These are phyloP conservation scores for Chrysosporium keratinophilum DNA, from an alignment of 2,329 filamentous ascomycete species.

Conservation along the genomic window DNA sequence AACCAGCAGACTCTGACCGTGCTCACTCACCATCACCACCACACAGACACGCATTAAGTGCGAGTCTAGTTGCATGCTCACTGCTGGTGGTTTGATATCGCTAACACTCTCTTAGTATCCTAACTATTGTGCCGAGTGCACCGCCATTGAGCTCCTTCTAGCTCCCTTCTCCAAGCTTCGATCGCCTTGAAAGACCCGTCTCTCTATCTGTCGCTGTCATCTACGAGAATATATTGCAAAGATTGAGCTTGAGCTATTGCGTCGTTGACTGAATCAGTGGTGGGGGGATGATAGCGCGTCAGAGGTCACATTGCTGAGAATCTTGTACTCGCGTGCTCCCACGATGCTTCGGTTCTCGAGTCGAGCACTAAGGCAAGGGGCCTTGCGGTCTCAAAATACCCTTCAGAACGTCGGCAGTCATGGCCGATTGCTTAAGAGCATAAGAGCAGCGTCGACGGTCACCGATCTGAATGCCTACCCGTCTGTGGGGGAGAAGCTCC, in stretches of 20 bases:
- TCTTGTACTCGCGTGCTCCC: neutral
- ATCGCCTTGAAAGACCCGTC: neutral
- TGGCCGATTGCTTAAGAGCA: neutral
- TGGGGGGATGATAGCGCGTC: neutral
- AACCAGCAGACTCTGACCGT: neutral
- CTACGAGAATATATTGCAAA: neutral
- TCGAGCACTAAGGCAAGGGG: neutral
- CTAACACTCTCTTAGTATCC: too few relatives aligned
- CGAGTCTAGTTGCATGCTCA: too few relatives aligned
- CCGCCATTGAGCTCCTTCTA: too few relatives aligned
- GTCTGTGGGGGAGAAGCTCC: slow-evolving; percentile 69
- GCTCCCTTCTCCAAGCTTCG: too few relatives aligned
- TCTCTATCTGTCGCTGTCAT: neutral
- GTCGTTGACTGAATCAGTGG: neutral
- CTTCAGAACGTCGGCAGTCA: neutral
- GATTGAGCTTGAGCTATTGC: neutral
- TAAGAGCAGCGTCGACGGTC: slow-evolving; percentile 46
- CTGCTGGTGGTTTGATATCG: neutral
- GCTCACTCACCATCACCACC: neutral
- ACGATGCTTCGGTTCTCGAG: slow-evolving; percentile 14
- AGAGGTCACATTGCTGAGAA: neutral
- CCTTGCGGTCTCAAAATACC: slow-evolving; percentile 1
- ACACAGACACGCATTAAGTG: too few relatives aligned
- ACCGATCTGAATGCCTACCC: slow-evolving; percentile 68
- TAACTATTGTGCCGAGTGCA: too few relatives aligned